phyloP scores from a whole-genome alignment of 176 grass and related monocot genomes.

The Calamus simplicifolius region DNA sequence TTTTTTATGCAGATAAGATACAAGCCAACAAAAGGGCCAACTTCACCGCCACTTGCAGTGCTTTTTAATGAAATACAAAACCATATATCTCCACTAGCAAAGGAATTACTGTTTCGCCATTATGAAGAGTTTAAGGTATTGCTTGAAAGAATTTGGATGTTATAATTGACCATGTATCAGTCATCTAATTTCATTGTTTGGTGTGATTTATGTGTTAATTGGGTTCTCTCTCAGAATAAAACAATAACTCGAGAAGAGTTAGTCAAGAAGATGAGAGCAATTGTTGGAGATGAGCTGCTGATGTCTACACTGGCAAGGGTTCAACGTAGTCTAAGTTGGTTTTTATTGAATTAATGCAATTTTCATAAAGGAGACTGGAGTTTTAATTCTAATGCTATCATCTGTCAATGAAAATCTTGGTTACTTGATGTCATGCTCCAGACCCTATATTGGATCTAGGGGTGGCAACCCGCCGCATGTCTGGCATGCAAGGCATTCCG shows the following conservation, averaged over 20 bases:
- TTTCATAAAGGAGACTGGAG: too few relatives aligned
- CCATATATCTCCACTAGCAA: slow-evolving; percentile 41
- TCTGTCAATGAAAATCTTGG: too few relatives aligned
- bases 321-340: slow-evolving; percentile 54
- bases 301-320: slow-evolving; percentile 43
- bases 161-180: background rate
- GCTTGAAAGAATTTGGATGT: background rate
- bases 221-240: slow-evolving; percentile 33
- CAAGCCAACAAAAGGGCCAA: slow-evolving; percentile 40
- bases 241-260: slow-evolving; percentile 60
- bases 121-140: slow-evolving; percentile 68
- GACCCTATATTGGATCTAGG: too few relatives aligned
- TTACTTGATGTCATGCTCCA: too few relatives aligned
- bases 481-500: too few relatives aligned
- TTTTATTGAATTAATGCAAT: background rate
- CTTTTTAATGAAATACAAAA: slow-evolving; percentile 57
- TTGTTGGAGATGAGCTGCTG: slow-evolving; percentile 63
- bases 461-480: too few relatives aligned
- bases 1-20: slow-evolving; percentile 30
- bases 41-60: slow-evolving; percentile 46
- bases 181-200: background rate
- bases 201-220: slow-evolving; percentile 9
- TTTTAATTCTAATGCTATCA: too few relatives aligned
- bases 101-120: slow-evolving; percentile 63
- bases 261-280: slow-evolving; percentile 56